Base-by-base conservation (phyloP, 805 yeast species). In the Cyberlindnera samutprakarnensis region DNA sequence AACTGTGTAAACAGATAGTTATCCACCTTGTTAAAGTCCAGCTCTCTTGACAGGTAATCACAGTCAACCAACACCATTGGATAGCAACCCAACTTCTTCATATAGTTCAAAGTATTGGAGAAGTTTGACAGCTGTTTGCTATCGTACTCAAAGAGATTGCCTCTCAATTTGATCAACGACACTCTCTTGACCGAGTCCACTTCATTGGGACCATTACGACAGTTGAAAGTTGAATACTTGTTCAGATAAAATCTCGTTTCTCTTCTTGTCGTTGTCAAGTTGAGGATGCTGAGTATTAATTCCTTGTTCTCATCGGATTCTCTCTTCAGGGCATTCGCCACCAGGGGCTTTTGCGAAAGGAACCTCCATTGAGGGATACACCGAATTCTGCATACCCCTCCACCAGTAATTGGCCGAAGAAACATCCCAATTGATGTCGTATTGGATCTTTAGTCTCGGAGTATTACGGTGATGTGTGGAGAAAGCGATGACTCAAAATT, bases 221-320 rank as follows among this genome's bases (percentile, higher is more conserved):
- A 32, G 53, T 20, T 53, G 56, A 28, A 35, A 0, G 74, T 69
- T 2, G 68, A 57, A 51, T 88, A 90, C 49, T 79, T 83, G 22
- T 72, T 63, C 28, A 90, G 59, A 51, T 88, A 90, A 42, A 79
- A 81, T 41, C 74, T 70, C 5, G 95, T 95, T 51, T 90, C 97
- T 38, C 98, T 66, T 53, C 86, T 88, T 1, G 97, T 90, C 6
- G 96, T 94, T 4, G 96, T 84, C 2, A 95, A 78, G 47, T 79
- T 79, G 36, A 90, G 64, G 16, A 90, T 87, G 2, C 96, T 78
- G 13, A 86, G 61, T n/a, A 90, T 78, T 31, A 90, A 61, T 33
- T 83, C 84, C 42, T 75, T 66, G 42, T 75, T 76, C 14, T 72
- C 70, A 28, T 64, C 59, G 7, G 38, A 46, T 25, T 37, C 53